phyloP scores from a whole-genome alignment of 306 rosid species.

The Alnus glutinosa region DNA sequence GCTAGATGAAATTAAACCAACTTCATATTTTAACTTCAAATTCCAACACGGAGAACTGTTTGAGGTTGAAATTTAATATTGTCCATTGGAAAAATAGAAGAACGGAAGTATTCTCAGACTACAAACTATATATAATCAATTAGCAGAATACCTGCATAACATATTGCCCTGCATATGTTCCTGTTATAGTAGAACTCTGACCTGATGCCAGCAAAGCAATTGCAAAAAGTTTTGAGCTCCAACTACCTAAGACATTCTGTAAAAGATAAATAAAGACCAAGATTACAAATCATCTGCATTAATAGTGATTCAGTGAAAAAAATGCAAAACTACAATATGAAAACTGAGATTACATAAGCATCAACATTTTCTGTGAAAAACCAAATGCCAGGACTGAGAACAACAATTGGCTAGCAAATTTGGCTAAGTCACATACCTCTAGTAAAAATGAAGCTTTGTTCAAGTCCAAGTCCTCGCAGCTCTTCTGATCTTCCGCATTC shows the following conservation, averaged over 20 bases:
- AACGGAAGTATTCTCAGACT: background rate
- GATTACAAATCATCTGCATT: background rate
- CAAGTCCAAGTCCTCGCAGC: slow-evolving; percentile 83
- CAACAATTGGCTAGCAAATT: background rate
- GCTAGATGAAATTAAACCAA: background rate
- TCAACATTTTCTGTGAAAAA: background rate
- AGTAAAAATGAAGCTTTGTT: slow-evolving; percentile 89
- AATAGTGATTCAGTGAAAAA: background rate
- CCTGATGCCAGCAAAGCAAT: slow-evolving; percentile 96
- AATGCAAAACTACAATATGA: background rate
- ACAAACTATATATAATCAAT: slow-evolving; percentile 2
- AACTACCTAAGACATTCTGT: slow-evolving; percentile 92
- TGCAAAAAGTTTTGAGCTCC: slow-evolving; percentile 96
- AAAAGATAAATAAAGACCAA: background rate
- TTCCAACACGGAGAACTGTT: background rate
- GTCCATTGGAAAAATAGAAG: slow-evolving; percentile 5
- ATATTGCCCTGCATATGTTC: slow-evolving; percentile 98
- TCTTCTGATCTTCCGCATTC: slow-evolving; percentile 66
- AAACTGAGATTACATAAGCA: background rate
- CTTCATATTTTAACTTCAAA: background rate
- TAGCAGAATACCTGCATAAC: slow-evolving; percentile 84
- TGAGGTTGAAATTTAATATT: background rate
- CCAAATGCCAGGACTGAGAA: slow-evolving; percentile 14
- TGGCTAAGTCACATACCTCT: slow-evolving; percentile 50
- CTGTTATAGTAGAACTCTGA: slow-evolving; percentile 98